These are phyloP conservation scores for Septoria petroselini DNA, from an alignment of 2,329 filamentous ascomycete genomes.

Conservation along the genomic window DNA sequence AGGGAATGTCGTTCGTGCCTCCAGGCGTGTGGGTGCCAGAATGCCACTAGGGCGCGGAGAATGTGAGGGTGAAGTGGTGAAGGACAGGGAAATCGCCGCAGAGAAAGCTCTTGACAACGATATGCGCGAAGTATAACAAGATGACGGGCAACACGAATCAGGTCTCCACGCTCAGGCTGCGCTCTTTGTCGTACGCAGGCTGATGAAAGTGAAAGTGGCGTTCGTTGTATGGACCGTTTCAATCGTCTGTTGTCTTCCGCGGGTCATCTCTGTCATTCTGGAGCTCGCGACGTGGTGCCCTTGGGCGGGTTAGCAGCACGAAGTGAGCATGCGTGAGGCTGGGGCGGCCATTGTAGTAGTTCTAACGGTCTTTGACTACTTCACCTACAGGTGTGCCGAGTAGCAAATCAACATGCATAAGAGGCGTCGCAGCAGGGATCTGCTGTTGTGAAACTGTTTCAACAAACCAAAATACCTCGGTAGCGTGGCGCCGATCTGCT, in stretches of 20 bases:
- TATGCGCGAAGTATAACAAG: slow-evolving; percentile 12
- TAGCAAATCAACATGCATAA: slow-evolving; percentile 6
- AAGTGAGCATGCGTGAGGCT: not conserved
- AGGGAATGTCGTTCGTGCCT: not conserved
- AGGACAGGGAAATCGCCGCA: not conserved
- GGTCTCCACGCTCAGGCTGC: no score
- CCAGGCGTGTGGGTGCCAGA: not conserved
- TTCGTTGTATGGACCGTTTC: not conserved
- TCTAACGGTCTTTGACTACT: slow-evolving; percentile 4
- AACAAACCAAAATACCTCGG: not conserved
- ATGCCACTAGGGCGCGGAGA: not conserved
- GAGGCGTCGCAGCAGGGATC: slow-evolving; percentile 1
- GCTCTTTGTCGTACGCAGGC: not conserved
- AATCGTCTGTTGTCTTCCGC: not conserved
- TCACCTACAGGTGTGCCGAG: slow-evolving; percentile 2
- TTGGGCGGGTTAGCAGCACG: not conserved
- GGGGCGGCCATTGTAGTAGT: not conserved
- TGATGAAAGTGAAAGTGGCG: not conserved
- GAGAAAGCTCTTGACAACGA: slow-evolving; percentile 2
- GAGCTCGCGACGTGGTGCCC: slow-evolving; percentile 2
- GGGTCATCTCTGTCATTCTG: not conserved
- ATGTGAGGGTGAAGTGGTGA: not conserved
- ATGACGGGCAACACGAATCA: slow-evolving; percentile 11
- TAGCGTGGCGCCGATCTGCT: no score
- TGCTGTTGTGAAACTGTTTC: slow-evolving; percentile 10